A percentile compares a stretch with the other conserved stretches of the same genome.
phyloP scores from a whole-genome alignment of 139 green algal genomes.

The Coelastrella sp. region DNA sequence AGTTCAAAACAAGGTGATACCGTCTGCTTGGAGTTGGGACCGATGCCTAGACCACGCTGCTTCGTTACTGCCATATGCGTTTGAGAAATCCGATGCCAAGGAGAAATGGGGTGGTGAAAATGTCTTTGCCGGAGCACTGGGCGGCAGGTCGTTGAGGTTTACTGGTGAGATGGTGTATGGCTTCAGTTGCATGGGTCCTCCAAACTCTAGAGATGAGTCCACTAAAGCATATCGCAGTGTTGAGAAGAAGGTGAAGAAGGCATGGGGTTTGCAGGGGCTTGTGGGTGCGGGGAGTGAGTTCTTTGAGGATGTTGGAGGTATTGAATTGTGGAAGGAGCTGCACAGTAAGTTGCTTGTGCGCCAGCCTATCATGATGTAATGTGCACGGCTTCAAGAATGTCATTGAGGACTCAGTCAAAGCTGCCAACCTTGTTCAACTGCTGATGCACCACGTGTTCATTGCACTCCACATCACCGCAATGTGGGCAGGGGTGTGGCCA shows the following conservation, averaged over 20 bases:
- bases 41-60: slow-evolving; percentile 9
- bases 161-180: slow-evolving; percentile 52
- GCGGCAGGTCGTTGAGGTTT: slow-evolving; percentile 52
- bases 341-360: background rate
- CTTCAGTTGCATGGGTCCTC: slow-evolving; percentile 29
- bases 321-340: slow-evolving; percentile 37
- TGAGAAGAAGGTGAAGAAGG: background rate
- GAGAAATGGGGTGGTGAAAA: slow-evolving; percentile 64
- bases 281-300: background rate
- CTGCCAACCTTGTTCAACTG: no score
- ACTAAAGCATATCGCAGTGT: background rate
- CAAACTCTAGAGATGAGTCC: background rate
- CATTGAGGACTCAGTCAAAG: no score
- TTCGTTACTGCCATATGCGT: slow-evolving; percentile 50
- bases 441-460: no score
- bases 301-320: slow-evolving; percentile 45
- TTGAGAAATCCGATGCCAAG: slow-evolving; percentile 60
- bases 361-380: no score
- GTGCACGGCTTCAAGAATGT: no score
- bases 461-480: no score
- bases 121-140: slow-evolving; percentile 35
- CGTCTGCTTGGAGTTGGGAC: slow-evolving; percentile 45
- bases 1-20: slow-evolving; percentile 13
- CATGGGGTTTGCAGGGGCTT: background rate
- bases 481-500: no score